A percentile compares a stretch with the other conserved stretches of the same genome.
Conservation (phyloP, 305 asterid genomes). For the Solanum hybrid region DNA sequence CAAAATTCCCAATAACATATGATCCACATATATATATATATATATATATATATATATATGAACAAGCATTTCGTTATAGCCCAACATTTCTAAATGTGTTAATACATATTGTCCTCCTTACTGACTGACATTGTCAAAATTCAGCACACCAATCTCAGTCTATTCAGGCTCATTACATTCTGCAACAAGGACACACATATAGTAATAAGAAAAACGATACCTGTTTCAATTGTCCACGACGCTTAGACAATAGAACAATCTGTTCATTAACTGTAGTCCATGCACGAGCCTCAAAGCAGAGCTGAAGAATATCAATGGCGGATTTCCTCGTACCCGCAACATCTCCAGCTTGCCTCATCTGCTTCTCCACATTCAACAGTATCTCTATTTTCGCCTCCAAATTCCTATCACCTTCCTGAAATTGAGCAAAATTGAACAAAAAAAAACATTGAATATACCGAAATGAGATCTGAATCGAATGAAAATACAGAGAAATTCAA, state of each 20-base stretch:
- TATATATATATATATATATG: not conserved
- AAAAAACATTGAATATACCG: not conserved
- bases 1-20: not conserved
- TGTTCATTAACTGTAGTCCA: conserved; percentile 81
- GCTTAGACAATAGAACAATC: conserved; percentile 80
- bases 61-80: not conserved
- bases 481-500: not conserved
- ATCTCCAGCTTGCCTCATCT: conserved; percentile 83
- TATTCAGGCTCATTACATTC: not conserved
- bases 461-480: not conserved
- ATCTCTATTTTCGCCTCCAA: conserved; percentile 69
- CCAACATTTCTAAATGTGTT: not conserved
- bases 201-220: conserved; percentile 11
- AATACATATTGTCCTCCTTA: not conserved
- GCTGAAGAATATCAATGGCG: conserved; percentile 65
- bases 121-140: not conserved
- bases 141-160: not conserved
- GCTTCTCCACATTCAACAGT: conserved; percentile 84
- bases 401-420: conserved; percentile 4
- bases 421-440: not conserved
- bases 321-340: conserved; percentile 73
- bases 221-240: conserved; percentile 96
- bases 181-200: not conserved
- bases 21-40: not conserved
- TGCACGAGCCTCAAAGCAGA: conserved; percentile 79